phyloP scores from a whole-genome alignment of 129 eudicot species.

The Lactuca saligna region DNA sequence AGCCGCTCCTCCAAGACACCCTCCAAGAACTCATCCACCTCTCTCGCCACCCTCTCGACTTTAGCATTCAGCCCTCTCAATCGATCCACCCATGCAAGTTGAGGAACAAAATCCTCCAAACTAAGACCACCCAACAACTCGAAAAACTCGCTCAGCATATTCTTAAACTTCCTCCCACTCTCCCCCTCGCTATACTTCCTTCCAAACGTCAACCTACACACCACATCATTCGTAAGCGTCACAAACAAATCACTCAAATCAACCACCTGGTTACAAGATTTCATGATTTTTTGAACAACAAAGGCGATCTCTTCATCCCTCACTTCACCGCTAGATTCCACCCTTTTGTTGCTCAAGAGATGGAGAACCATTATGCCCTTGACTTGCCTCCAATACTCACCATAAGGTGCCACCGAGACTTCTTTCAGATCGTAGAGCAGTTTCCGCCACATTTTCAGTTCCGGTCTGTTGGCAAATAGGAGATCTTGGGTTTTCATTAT shows the following conservation, averaged over 20 bases:
- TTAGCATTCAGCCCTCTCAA: conserved; percentile 33
- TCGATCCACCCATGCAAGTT: conserved; percentile 43
- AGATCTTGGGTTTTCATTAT: conserved; percentile 67
- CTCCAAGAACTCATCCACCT: conserved; percentile 45
- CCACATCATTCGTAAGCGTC: conserved; percentile 45
- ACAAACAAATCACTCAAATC: conserved; percentile 52
- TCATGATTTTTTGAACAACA: conserved; percentile 39
- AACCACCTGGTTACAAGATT: conserved; percentile 10
- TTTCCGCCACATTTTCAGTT: conserved; percentile 24
- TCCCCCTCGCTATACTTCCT: conserved; percentile 51
- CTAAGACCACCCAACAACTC: conserved; percentile 45
- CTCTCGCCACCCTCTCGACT: conserved; percentile 36
- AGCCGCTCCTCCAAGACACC: conserved; percentile 43
- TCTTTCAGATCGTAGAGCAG: conserved; percentile 46
- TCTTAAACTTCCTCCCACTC: conserved; percentile 17
- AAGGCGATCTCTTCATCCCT: conserved; percentile 49
- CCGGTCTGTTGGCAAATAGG: conserved; percentile 53
- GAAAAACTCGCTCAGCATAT: conserved; percentile 32
- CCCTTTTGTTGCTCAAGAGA: conserved; percentile 56
- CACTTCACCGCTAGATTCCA: conserved; percentile 34
- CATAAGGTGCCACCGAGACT: conserved; percentile 57
- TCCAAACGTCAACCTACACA: conserved; percentile 68
- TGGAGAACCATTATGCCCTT: conserved; percentile 60
- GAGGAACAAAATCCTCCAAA: conserved; percentile 44
- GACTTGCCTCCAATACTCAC: conserved; percentile 71